Evolutionary conservation across 441 rosid species (phyloP).

Genomic region (Gossypium schwendimanii): DNA sequence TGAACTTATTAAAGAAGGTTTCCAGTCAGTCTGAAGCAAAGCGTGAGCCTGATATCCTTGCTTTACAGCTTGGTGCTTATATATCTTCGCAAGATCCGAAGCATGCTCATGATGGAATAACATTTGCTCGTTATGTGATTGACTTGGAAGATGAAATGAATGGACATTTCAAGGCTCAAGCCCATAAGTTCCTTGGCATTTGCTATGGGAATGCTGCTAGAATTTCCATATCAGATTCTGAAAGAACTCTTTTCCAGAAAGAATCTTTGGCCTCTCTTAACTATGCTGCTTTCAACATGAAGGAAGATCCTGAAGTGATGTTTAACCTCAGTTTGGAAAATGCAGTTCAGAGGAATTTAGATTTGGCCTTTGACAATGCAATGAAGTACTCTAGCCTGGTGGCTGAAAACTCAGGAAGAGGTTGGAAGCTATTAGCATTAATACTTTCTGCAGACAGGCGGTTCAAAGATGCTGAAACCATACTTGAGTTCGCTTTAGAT

Average conservation of each 20-base stretch:
- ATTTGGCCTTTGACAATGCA: conserved; percentile 57
- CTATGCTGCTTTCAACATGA: conserved; percentile 42
- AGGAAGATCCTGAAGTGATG: conserved; percentile 48
- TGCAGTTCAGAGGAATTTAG: conserved; percentile 73
- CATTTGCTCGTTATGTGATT: conserved; percentile 46
- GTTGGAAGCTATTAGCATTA: conserved; percentile 67
- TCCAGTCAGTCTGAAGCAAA: conserved; percentile 67
- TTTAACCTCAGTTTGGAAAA: conserved; percentile 64
- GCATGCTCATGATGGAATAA: conserved; percentile 57
- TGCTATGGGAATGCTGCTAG: conserved; percentile 81
- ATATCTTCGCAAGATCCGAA: conserved; percentile 56
- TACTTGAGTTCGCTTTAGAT: conserved; percentile 64
- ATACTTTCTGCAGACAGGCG: conserved; percentile 69
- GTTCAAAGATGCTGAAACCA: conserved; percentile 63
- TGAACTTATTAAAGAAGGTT: conserved; percentile 62
- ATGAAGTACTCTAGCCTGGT: conserved; percentile 46
- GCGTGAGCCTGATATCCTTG: conserved; percentile 40
- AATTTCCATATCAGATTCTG: conserved; percentile 55
- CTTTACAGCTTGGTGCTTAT: conserved; percentile 71
- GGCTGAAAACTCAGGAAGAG: conserved; percentile 52
- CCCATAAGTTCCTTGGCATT: conserved; percentile 66
- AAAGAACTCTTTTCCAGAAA: conserved; percentile 50
- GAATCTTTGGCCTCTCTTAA: conserved; percentile 55
- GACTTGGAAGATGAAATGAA: conserved; percentile 28
- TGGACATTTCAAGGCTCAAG: conserved; percentile 49